Percentiles rank a stretch among this genome's conserved stretches.
These are phyloP conservation scores for Leccinellum albellum DNA, from an alignment of 768 basidiomycete species.

Conservation along the genomic window DNA sequence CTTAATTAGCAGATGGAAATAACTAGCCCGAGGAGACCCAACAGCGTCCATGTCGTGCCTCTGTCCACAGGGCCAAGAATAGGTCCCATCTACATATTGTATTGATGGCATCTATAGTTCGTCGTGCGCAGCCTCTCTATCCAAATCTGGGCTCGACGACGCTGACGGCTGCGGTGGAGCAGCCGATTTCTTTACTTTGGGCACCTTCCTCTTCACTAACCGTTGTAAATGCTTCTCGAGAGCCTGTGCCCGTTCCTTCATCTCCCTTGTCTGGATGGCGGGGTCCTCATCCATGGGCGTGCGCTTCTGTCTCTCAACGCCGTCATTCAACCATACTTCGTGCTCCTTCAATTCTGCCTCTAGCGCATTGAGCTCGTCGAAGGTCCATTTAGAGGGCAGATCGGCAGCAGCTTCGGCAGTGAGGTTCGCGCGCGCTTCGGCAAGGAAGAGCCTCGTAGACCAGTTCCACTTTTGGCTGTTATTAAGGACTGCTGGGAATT, in stretches of 20 bases:
- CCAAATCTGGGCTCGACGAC: slow-evolving; percentile 17
- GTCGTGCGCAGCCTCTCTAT: slow-evolving; percentile 26
- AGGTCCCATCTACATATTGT: slow-evolving; percentile 12
- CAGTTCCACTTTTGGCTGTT: slow-evolving; percentile 85
- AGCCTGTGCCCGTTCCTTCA: slow-evolving; percentile 77
- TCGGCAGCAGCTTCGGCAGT: slow-evolving; percentile 59
- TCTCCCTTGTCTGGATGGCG: slow-evolving; percentile 79
- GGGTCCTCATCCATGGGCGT: slow-evolving; percentile 77
- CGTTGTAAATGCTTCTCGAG: slow-evolving; percentile 73
- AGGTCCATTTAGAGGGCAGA: slow-evolving; percentile 75
- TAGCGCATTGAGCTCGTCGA: slow-evolving; percentile 78
- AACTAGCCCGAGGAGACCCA: not conserved
- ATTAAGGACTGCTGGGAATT: slow-evolving; percentile 79
- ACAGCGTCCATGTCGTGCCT: not conserved
- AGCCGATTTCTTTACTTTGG: slow-evolving; percentile 51
- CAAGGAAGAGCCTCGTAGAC: slow-evolving; percentile 82
- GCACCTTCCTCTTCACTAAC: slow-evolving; percentile 63
- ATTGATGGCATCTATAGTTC: slow-evolving; percentile 23
- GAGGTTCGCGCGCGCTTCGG: slow-evolving; percentile 71
- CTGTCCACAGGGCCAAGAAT: not conserved
- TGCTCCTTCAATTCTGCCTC: slow-evolving; percentile 75
- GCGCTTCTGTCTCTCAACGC: slow-evolving; percentile 78
- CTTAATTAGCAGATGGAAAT: not conserved
- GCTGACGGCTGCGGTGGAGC: slow-evolving; percentile 22
- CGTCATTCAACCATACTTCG: slow-evolving; percentile 78